Percentiles rank a stretch among this genome's conserved stretches.
phyloP scores from a whole-genome alignment of 805 yeast species.

The Pichia eremophila region DNA sequence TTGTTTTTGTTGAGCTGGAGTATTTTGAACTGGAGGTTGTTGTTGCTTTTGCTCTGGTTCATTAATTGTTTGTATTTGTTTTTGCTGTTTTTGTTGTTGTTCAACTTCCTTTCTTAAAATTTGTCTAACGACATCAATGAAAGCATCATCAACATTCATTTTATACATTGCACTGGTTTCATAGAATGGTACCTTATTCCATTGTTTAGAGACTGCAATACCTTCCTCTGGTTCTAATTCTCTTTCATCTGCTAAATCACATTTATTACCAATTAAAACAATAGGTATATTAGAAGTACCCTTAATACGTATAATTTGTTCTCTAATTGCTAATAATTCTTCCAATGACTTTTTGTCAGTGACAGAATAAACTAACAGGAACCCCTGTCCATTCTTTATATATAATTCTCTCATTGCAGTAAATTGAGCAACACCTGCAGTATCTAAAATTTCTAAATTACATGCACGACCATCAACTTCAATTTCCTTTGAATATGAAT shows the following conservation, averaged over 20 bases:
- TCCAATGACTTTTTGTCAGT: slow-evolving; percentile 58
- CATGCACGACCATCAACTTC: slow-evolving; percentile 84
- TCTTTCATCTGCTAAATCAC: slow-evolving; percentile 71
- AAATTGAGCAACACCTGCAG: slow-evolving; percentile 74
- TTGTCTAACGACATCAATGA: slow-evolving; percentile 80
- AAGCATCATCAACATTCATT: slow-evolving; percentile 85
- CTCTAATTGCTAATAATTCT: slow-evolving; percentile 70
- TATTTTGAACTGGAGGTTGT: not conserved
- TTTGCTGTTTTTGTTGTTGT: slow-evolving; percentile 9
- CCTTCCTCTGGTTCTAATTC: slow-evolving; percentile 77
- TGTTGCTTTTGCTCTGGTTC: not conserved
- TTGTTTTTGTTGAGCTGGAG: not conserved
- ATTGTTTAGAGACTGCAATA: slow-evolving; percentile 66
- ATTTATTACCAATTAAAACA: slow-evolving; percentile 86
- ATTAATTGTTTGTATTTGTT: not conserved
- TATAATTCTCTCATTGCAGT: slow-evolving; percentile 90
- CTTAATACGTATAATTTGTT: slow-evolving; percentile 77
- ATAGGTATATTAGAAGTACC: slow-evolving; percentile 72
- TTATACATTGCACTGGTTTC: slow-evolving; percentile 90
- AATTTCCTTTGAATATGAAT: slow-evolving; percentile 82
- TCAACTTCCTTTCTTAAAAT: slow-evolving; percentile 67
- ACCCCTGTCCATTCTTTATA: slow-evolving; percentile 79
- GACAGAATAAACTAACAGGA: slow-evolving; percentile 48
- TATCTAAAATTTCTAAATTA: slow-evolving; percentile 66
- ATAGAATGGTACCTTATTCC: slow-evolving; percentile 88